Base-by-base conservation (phyloP, 2,329 filamentous ascomycete genomes). In the Geosmithia morbida region DNA sequence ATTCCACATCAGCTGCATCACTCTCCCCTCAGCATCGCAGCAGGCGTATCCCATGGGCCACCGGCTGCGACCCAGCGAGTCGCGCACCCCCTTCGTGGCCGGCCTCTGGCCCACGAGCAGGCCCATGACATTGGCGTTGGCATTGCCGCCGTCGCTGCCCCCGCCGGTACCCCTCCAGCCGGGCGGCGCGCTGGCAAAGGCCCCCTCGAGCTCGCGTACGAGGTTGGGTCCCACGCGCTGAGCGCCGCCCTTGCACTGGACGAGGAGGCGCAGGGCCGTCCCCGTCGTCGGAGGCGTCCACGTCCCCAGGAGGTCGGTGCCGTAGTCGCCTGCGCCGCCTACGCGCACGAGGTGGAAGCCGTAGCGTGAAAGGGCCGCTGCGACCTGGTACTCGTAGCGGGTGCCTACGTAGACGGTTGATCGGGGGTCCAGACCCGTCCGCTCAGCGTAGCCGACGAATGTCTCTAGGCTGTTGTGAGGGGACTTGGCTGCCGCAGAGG, bases 121-220 rank as follows among this genome's bases (percentile, higher is more conserved):
- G 0, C 79, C 89, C 33, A 95, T 60, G 6, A 85, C 79, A 37
- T 37, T 37, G 33, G 33, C 3, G 14, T 16, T 37, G 33, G 6
- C 11, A 13, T 11, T 16, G 14, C 33, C 11, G 33, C 3, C 11
- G 13, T 13, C 33, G 14, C 11, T 11, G 13, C 33, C 33, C 3
- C 33, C 33, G 13, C 33, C 33, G 8, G 1, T 68, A 60, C 0
- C 77, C 47, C 79, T 70, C 85, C 85, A 94, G 0, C 81, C 83
- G 0, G 73, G 66, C 1, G 87, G 88, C 7, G 85, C 84, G 13
- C 79, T 81, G 1, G 72, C 71, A 57, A 92, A 84, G 0, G 87
- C 78, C 3, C 90, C 90, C 58, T 87, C 85, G 2, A 90, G 71
- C 64, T 90, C 85, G n/a, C 85, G 75, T 8, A 87, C 65, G 44